Percentiles rank a stretch among this genome's conserved stretches.
These are phyloP conservation scores for Scheffersomyces parashehatae DNA, from an alignment of 1,139 yeast species.

Conservation along the genomic window DNA sequence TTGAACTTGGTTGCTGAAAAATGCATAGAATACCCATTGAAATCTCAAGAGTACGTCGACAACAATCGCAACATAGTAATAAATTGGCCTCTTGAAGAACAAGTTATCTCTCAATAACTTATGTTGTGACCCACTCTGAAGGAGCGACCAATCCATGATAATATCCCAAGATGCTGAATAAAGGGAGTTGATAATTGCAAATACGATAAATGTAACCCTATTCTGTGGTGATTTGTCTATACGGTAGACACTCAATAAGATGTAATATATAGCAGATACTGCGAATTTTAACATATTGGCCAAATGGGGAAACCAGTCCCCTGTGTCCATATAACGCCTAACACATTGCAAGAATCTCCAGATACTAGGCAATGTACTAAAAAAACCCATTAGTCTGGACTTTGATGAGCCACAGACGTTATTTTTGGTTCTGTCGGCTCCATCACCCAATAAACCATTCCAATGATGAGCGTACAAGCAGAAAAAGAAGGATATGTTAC, in stretches of 20 bases:
- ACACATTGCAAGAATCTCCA: constrained; percentile 91
- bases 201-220: constrained; percentile 63
- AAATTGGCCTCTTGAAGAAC: constrained; percentile 53
- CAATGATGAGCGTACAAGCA: constrained; percentile 78
- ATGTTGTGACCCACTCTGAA: constrained; percentile 64
- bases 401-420: constrained; percentile 72
- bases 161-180: constrained; percentile 83
- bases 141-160: constrained; percentile 92
- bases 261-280: constrained; percentile 66
- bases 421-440: constrained; percentile 32
- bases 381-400: constrained; percentile 79
- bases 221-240: constrained; percentile 48
- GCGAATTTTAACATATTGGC: constrained; percentile 85
- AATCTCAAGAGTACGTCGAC: constrained; percentile 74
- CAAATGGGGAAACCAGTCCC: constrained; percentile 95
- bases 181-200: constrained; percentile 74
- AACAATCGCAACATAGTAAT: constrained; percentile 76
- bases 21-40: constrained; percentile 86
- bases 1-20: constrained; percentile 71
- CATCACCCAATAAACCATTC: constrained; percentile 48
- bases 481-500: constrained; percentile 81
- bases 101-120: constrained; percentile 70
- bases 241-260: constrained; percentile 78
- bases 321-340: constrained; percentile 89
- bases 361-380: constrained; percentile 79